Evolutionary conservation across 2,329 filamentous ascomycete genomes (phyloP).

Genomic region (Dothidotthia symphoricarpi): DNA sequence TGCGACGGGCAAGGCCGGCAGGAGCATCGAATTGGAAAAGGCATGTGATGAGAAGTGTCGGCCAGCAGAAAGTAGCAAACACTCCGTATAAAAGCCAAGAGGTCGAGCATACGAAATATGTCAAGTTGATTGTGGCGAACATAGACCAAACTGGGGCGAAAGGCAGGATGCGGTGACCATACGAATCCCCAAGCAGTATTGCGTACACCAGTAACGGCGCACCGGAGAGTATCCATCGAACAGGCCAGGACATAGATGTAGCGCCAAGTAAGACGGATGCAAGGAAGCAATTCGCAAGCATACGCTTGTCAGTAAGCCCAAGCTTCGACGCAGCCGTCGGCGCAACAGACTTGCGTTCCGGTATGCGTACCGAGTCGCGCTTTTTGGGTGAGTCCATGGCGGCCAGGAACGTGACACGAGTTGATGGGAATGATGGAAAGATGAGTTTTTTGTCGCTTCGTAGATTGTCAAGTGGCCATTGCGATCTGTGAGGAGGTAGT

Average conservation of each 20-base stretch:
- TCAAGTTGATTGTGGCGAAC: conserved; percentile 48
- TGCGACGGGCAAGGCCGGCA: conserved; percentile 39
- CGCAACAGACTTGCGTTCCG: conserved; percentile 15
- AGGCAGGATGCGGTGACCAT: conserved; percentile 44
- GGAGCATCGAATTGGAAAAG: conserved; percentile 49
- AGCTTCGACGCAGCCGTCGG: conserved; percentile 8
- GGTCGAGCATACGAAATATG: conserved; percentile 50
- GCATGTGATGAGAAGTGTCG: conserved; percentile 44
- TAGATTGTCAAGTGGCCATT: too few relatives aligned
- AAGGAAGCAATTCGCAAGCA: conserved; percentile 15
- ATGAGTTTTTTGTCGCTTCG: too few relatives aligned
- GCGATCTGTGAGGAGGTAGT: background rate
- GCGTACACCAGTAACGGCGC: conserved; percentile 41
- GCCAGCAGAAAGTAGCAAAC: conserved; percentile 46
- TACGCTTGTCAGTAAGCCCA: conserved; percentile 11
- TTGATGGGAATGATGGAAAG: background rate
- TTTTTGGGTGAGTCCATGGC: conserved; percentile 11
- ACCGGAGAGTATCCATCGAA: conserved; percentile 45
- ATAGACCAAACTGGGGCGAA: conserved; percentile 50
- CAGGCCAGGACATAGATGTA: conserved; percentile 17
- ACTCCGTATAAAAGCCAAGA: conserved; percentile 54
- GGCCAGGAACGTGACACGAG: background rate
- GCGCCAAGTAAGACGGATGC: conserved; percentile 8
- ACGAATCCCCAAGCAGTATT: conserved; percentile 38
- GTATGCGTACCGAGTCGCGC: conserved; percentile 6